Percentiles rank a stretch among this genome's conserved stretches.
Evolutionary conservation across 2,329 filamentous ascomycete genomes (phyloP).

Genomic region (Clarireedia monteithiana): DNA sequence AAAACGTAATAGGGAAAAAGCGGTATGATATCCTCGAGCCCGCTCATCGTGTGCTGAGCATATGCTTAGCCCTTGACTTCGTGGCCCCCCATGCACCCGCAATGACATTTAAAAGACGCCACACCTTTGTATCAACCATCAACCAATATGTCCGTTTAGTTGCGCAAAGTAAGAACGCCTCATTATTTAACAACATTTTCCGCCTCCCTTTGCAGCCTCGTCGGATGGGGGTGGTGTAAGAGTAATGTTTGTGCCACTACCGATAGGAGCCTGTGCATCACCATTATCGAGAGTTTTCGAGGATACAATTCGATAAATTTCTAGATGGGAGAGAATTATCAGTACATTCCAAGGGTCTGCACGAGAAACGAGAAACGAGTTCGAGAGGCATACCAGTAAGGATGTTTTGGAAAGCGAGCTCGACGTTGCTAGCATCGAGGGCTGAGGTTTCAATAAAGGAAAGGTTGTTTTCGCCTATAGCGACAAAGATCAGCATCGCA

Average conservation of each 20-base stretch:
- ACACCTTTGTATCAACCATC: constrained; percentile 20
- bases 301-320: constrained; percentile 99
- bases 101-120: constrained; percentile 15
- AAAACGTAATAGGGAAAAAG: constrained; percentile 11
- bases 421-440: constrained; percentile 96
- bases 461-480: constrained; percentile 85
- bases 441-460: constrained; percentile 99
- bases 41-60: constrained; percentile 8
- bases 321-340: constrained; percentile 38
- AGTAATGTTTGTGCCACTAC: constrained; percentile 73
- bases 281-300: constrained; percentile 93
- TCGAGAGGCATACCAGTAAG: constrained; percentile 66
- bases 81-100: constrained; percentile 14
- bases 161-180: constrained; percentile 10
- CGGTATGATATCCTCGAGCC: constrained; percentile 9
- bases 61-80: constrained; percentile 10
- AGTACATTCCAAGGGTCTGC: not conserved
- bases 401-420: constrained; percentile 99
- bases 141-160: constrained; percentile 14
- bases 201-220: constrained; percentile 61
- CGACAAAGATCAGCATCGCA: constrained; percentile 24
- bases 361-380: not conserved
- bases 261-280: constrained; percentile 74
- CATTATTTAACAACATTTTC: constrained; percentile 63
- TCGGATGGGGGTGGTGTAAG: constrained; percentile 80